Conservation (phyloP, 148 eudicot species). For the Chenopodium quinoa region DNA sequence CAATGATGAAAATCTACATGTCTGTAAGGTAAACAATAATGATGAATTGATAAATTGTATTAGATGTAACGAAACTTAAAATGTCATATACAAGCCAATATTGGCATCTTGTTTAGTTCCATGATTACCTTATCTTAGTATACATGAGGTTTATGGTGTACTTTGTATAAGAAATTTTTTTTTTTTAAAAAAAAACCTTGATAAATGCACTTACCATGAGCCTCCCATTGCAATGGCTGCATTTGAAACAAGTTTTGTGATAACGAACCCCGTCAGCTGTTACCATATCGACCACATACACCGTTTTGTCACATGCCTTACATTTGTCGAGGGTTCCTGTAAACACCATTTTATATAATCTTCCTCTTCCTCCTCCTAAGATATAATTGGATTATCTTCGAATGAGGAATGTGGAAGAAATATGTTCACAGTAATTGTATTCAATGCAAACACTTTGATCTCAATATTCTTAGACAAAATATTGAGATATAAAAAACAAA, state of each 20-base stretch:
- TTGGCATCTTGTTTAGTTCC: too few species aligned
- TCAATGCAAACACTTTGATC: background rate
- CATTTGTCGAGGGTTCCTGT: constrained; percentile 80
- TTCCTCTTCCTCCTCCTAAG: constrained; percentile 20
- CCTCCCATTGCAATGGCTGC: constrained; percentile 69
- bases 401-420: constrained; percentile 26
- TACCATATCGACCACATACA: constrained; percentile 66
- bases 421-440: background rate
- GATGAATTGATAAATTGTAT: background rate
- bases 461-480: background rate
- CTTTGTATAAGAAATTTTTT: too few species aligned
- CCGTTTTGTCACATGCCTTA: constrained; percentile 80
- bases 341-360: constrained; percentile 42
- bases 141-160: too few species aligned
- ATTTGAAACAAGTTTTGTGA: constrained; percentile 78
- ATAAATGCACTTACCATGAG: constrained; percentile 40
- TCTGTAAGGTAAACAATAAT: constrained; percentile 24
- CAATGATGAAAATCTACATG: constrained; percentile 50
- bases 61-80: background rate
- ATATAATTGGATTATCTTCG: background rate
- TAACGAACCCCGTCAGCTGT: constrained; percentile 71
- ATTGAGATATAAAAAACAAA: background rate
- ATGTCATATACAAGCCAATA: too few species aligned
- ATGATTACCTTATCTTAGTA: too few species aligned
- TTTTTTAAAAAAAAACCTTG: too few species aligned